Conservation (phyloP, 2,329 filamentous ascomycete genomes). For the Diplodia scrobiculata region DNA sequence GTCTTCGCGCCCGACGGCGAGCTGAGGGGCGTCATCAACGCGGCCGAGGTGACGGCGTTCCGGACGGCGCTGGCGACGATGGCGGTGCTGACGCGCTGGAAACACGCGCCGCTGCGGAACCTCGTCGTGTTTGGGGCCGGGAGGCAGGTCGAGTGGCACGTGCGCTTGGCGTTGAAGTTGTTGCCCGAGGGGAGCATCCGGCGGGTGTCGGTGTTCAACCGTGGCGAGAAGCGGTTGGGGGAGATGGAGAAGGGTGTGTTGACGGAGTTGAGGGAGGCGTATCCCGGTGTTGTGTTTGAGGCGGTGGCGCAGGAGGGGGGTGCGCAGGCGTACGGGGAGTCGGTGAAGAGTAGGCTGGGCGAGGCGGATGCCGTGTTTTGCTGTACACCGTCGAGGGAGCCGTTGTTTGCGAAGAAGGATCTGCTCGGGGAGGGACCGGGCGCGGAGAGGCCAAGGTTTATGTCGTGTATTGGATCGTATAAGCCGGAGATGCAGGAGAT, state of each 20-base stretch:
- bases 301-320: not conserved
- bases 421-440: constrained; percentile 32
- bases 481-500: constrained; percentile 53
- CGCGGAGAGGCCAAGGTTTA: constrained; percentile 30
- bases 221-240: constrained; percentile 18
- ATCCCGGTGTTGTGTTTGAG: constrained; percentile 1
- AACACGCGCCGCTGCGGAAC: constrained; percentile 33
- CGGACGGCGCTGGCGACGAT: constrained; percentile 74
- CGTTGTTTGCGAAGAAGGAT: constrained; percentile 48
- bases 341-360: constrained; percentile 38
- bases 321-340: not conserved
- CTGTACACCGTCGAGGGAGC: constrained; percentile 51
- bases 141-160: constrained; percentile 55
- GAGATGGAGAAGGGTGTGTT: constrained; percentile 2
- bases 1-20: constrained; percentile 55
- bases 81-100: constrained; percentile 51
- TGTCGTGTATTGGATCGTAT: constrained; percentile 39
- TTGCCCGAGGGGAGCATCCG: constrained; percentile 33
- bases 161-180: constrained; percentile 49
- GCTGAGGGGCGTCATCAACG: constrained; percentile 69
- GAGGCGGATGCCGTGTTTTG: constrained; percentile 53
- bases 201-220: constrained; percentile 21
- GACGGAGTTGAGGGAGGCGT: not conserved
- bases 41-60: constrained; percentile 75
- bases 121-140: constrained; percentile 55